Evolutionary conservation across 2,329 filamentous ascomycete genomes (phyloP).

Genomic region (Penicillium sp.): DNA sequence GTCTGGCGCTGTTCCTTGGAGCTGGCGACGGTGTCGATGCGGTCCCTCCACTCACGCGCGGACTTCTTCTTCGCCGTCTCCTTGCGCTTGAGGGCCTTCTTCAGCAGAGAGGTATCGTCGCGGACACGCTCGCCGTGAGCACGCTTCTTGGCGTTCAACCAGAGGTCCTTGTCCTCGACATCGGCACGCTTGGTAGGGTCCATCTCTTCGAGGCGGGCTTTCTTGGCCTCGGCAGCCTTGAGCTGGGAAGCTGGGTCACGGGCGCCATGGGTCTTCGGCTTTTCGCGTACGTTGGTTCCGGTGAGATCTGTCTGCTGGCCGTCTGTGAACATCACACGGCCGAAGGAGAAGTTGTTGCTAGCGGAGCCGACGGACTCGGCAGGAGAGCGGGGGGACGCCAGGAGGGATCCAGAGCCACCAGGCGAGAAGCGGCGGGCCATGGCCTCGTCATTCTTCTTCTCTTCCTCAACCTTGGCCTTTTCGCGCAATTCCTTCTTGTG

Average conservation of each 20-base stretch:
- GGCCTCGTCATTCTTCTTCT: conserved; percentile 58
- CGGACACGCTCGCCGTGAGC: conserved; percentile 86
- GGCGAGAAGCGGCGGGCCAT: conserved; percentile 57
- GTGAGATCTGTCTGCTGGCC: conserved; percentile 76
- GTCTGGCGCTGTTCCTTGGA: conserved; percentile 75
- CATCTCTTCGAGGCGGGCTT: conserved; percentile 72
- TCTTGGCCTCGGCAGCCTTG: conserved; percentile 81
- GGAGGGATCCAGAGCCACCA: conserved; percentile 59
- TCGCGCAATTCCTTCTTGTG: conserved; percentile 84
- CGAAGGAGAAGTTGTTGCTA: conserved; percentile 78
- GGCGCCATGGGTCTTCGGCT: conserved; percentile 75
- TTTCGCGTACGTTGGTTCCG: conserved; percentile 61
- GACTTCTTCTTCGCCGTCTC: conserved; percentile 88
- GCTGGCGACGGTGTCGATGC: conserved; percentile 70
- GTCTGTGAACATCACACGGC: conserved; percentile 85
- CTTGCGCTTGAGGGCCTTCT: conserved; percentile 93
- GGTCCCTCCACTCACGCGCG: conserved; percentile 80
- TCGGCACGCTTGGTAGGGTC: conserved; percentile 79
- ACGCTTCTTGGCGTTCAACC: conserved; percentile 85
- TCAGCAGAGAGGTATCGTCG: conserved; percentile 82
- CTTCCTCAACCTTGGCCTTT: conserved; percentile 77
- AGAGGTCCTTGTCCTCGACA: conserved; percentile 88
- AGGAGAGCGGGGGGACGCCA: conserved; percentile 56
- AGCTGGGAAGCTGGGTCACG: conserved; percentile 83
- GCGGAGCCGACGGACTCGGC: conserved; percentile 39